Base-by-base conservation (phyloP, 1,284 basidiomycete species). In the Irpex lacteus region DNA sequence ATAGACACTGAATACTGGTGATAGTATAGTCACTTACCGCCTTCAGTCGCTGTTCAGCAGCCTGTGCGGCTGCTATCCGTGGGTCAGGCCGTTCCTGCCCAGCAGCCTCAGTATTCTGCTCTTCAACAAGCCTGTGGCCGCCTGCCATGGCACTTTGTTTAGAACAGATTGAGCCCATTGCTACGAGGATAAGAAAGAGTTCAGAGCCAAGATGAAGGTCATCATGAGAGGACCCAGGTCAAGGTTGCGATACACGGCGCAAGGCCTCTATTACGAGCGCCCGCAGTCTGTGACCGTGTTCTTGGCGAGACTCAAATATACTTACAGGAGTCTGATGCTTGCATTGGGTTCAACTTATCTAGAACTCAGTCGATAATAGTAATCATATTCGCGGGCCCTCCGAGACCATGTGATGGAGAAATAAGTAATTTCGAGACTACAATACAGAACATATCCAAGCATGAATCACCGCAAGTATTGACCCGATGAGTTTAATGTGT, bases 111-210 rank as follows among this genome's bases (percentile, higher is more conserved):
- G 54, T 56, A 56, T 36, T 36, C 56, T 5, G 80, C 79, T 26
- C 50, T 21, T 61, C 21, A 59, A 59, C 81, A 37, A 80, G 81
- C 72, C 88, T 86, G 59, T 84, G 78, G 59, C 84, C 78, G 60
- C 83, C 85, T 66, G 60, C 53, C 19, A 84, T 80, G 40, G 75
- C 73, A 59, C 77, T 78, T 40, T 81, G 72, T 74, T 89, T 90
- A 34, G 89, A 90, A 73, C 88, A 90, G 53, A 89, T 76, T 60
- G 83, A 84, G 66, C 90, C 90, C 90, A 90, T 90, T 36, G 54
- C 19, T 56, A 56, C n/a, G 50, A 21, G 15, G 11, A 52, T 8
- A 60, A 86, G 76, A 32, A 89, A 34, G 54, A 11, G 54, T 32
- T 11, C 34, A 53, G 19, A 53, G 52, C 21, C 52, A 53, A 53